Percentiles rank a stretch among this genome's conserved stretches.
phyloP scores from a whole-genome alignment of 495 filamentous ascomycete species.

The Hypoxylon trugodes region DNA sequence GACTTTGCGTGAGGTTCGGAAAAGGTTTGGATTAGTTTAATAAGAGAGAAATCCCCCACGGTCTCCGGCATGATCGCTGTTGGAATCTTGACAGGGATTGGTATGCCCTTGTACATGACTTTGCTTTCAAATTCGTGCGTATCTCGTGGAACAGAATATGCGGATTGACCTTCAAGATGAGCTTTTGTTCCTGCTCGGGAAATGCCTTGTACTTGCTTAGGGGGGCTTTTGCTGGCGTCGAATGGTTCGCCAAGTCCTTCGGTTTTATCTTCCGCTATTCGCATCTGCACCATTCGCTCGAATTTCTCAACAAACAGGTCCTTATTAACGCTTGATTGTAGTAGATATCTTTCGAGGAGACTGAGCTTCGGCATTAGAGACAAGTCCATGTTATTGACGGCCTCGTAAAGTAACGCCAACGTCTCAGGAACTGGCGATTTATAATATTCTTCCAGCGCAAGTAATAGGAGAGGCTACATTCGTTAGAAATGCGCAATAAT shows the following conservation, averaged over 20 bases:
- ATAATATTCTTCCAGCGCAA: conserved; percentile 98
- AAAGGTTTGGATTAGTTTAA: conserved; percentile 96
- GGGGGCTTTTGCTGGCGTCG: conserved; percentile 57
- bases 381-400: conserved; percentile 96
- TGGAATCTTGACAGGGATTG: conserved; percentile 94
- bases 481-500: conserved; percentile 38
- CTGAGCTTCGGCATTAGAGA: conserved; percentile 90
- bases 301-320: conserved; percentile 99
- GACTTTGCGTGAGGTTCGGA: conserved; percentile 78
- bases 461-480: conserved; percentile 80
- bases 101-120: conserved; percentile 93
- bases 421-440: conserved; percentile 90
- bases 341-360: conserved; percentile 81
- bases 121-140: conserved; percentile 97
- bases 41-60: conserved; percentile 95
- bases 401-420: conserved; percentile 85
- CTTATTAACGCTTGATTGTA: conserved; percentile 90
- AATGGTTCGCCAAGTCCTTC: conserved; percentile 52
- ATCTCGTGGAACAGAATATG: conserved; percentile 80
- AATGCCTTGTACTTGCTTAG: conserved; percentile 56
- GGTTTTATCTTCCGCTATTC: conserved; percentile 61
- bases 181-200: conserved; percentile 63
- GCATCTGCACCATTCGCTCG: conserved; percentile 83
- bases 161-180: conserved; percentile 57
- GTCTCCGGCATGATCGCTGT: conserved; percentile 93